A percentile compares a stretch with the other conserved stretches of the same genome.
Evolutionary conservation across 225 moss, liverwort and hornwort genomes (phyloP).

Genomic region (Ulota crispa): DNA sequence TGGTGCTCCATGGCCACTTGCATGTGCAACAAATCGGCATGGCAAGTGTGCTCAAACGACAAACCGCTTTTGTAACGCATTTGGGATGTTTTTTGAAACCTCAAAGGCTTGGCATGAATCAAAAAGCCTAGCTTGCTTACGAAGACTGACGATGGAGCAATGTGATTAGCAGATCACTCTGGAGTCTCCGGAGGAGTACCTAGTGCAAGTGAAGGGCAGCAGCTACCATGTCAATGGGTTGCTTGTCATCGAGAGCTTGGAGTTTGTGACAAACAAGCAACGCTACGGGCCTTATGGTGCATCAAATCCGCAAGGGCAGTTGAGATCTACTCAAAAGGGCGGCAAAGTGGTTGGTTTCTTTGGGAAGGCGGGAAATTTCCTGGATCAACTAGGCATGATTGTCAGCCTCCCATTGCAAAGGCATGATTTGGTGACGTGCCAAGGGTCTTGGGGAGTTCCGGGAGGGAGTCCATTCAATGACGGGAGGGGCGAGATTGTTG

Average conservation of each 20-base stretch:
- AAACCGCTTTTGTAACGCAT: not conserved
- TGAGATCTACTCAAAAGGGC: not conserved
- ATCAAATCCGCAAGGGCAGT: not conserved
- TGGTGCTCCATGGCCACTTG: not conserved
- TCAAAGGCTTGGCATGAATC: not conserved
- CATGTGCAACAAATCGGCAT: not conserved
- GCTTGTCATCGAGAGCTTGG: not conserved
- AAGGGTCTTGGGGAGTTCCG: not conserved
- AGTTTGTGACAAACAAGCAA: constrained; percentile 1
- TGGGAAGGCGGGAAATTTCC: not conserved
- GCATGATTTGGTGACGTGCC: not conserved
- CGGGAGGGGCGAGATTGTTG: not conserved
- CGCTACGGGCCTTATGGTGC: constrained; percentile 5
- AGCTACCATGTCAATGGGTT: not conserved
- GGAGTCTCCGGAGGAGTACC: not conserved
- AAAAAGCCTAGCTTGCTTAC: not conserved
- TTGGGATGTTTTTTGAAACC: too few relatives aligned
- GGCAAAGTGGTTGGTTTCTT: not conserved
- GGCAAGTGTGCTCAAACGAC: not conserved
- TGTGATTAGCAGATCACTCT: not conserved
- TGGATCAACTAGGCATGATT: not conserved
- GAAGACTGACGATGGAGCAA: not conserved
- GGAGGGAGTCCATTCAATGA: not conserved
- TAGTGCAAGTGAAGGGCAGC: not conserved
- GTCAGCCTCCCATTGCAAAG: not conserved